Conservation (phyloP, 1,284 basidiomycete species). For the Tilletia indica region DNA sequence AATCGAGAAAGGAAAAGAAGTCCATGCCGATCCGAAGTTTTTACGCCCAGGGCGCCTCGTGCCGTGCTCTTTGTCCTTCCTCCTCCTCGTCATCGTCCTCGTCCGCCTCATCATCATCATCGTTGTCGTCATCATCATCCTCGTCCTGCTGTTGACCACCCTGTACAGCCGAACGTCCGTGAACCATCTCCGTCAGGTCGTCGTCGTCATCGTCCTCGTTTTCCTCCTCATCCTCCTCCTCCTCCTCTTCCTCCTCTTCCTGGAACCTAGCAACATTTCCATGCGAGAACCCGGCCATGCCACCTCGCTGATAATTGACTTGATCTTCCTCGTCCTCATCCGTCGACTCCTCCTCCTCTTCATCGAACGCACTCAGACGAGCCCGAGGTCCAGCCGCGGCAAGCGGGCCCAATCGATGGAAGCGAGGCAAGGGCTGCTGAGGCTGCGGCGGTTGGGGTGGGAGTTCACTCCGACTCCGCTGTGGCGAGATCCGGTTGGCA, state of each 20-base stretch:
- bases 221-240: background rate
- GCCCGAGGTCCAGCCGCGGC: constrained; percentile 5
- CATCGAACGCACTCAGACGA: background rate
- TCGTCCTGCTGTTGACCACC: no score
- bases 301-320: no score
- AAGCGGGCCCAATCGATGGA: constrained; percentile 5
- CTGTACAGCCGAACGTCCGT: background rate
- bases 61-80: no score
- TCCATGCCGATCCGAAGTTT: no score
- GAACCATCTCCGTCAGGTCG: background rate
- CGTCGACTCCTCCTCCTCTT: constrained; percentile 8
- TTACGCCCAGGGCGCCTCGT: no score
- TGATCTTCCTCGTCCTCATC: constrained; percentile 2
- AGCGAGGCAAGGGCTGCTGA: background rate
- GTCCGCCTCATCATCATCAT: no score
- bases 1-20: no score
- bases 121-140: no score
- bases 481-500: background rate
- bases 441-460: constrained; percentile 7
- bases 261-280: background rate
- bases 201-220: background rate
- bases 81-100: no score
- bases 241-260: background rate
- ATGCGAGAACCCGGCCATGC: background rate
- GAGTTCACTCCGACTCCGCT: background rate